Conservation (phyloP, 2,329 filamentous ascomycete species). For the Colletotrichum shisoi region DNA sequence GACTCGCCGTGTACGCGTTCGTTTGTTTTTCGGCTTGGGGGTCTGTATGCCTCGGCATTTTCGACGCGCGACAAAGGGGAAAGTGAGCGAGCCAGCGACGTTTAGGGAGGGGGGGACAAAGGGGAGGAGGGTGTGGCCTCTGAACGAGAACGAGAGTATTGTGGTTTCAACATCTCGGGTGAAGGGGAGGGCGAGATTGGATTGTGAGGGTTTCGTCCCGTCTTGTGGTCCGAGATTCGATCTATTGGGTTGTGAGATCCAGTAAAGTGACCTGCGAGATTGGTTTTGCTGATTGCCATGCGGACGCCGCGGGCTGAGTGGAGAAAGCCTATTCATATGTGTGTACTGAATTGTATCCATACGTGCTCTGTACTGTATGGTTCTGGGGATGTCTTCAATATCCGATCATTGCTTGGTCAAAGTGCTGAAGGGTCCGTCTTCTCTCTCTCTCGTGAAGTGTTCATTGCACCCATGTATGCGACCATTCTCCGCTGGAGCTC, state of each 20-base stretch:
- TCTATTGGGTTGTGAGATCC: background rate
- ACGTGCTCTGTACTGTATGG: background rate
- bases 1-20: background rate
- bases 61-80: conserved; percentile 2
- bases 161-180: background rate
- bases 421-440: background rate
- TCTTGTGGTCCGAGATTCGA: background rate
- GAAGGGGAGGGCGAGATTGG: background rate
- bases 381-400: background rate
- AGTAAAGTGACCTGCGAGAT: background rate
- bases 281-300: background rate
- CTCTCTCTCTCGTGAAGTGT: background rate
- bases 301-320: background rate
- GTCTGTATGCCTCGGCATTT: background rate
- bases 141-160: background rate
- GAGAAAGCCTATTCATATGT: background rate
- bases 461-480: background rate
- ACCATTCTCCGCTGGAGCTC: background rate
- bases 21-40: background rate
- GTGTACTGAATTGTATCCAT: too few relatives aligned
- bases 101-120: background rate
- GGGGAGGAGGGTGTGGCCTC: background rate
- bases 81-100: background rate
- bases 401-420: background rate
- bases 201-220: background rate